Evolutionary conservation across 139 green algal species (phyloP).

Genomic region (Medakamo hakoo): DNA sequence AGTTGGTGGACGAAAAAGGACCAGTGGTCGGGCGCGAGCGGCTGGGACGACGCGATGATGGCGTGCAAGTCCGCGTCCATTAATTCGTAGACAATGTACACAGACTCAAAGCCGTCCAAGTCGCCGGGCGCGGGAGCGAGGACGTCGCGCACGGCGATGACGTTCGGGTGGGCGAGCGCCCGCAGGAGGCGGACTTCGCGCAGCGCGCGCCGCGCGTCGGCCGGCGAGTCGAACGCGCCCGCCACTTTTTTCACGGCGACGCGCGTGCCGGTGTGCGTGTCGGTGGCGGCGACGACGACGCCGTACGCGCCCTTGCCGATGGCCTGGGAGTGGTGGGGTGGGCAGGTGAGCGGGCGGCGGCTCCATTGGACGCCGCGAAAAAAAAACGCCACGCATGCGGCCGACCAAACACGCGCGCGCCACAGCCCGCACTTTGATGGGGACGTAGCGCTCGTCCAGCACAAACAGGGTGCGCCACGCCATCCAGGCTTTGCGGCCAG

Average conservation of each 20-base stretch:
- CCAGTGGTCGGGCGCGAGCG: conserved; percentile 90
- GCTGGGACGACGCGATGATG: conserved; percentile 90
- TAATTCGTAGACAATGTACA: conserved; percentile 98
- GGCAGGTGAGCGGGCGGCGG: not conserved
- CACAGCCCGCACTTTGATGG: conserved; percentile 47
- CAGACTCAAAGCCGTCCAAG: conserved; percentile 59
- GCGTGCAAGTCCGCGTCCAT: conserved; percentile 99
- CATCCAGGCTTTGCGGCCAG: conserved; percentile 61
- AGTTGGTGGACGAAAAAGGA: conserved; percentile 99
- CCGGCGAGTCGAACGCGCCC: conserved; percentile 92
- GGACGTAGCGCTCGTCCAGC: conserved; percentile 65
- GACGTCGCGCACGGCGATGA: conserved; percentile 61
- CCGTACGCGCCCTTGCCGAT: conserved; percentile 96
- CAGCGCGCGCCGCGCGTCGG: conserved; percentile 79
- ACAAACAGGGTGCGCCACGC: conserved; percentile 83
- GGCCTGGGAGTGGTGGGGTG: conserved; percentile 40
- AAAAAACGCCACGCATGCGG: not conserved
- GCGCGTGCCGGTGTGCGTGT: conserved; percentile 55
- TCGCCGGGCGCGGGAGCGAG: conserved; percentile 20
- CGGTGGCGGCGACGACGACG: conserved; percentile 86
- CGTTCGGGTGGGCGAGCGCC: conserved; percentile 75
- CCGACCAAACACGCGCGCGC: not conserved
- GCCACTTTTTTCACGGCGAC: conserved; percentile 95
- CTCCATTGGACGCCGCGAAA: not conserved
- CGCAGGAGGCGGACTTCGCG: conserved; percentile 90